phyloP scores from a whole-genome alignment of 2,329 filamentous ascomycete genomes.

The Seiridium unicorne region DNA sequence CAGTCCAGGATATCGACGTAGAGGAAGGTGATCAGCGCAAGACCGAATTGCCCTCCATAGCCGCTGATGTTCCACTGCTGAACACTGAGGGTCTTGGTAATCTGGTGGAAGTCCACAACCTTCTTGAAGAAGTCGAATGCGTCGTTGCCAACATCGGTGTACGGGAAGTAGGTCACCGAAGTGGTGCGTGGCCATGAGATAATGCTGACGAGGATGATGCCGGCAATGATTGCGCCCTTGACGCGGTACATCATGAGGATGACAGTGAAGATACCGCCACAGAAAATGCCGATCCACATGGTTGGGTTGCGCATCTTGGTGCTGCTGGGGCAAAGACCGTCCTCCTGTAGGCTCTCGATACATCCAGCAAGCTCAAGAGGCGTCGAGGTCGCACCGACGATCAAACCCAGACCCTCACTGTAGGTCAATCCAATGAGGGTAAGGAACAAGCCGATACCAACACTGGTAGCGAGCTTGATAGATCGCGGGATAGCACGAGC shows the following conservation, averaged over 20 bases:
- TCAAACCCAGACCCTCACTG: slow-evolving; percentile 75
- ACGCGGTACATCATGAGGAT: slow-evolving; percentile 82
- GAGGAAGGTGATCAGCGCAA: slow-evolving; percentile 84
- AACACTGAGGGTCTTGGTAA: slow-evolving; percentile 65
- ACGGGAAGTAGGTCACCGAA: slow-evolving; percentile 76
- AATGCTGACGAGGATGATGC: slow-evolving; percentile 80
- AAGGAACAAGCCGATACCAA: slow-evolving; percentile 82
- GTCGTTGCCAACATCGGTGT: slow-evolving; percentile 65
- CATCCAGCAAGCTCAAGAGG: slow-evolving; percentile 78
- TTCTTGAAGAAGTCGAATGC: slow-evolving; percentile 85
- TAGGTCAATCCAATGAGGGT: slow-evolving; percentile 77
- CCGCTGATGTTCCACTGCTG: slow-evolving; percentile 71
- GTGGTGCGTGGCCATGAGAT: slow-evolving; percentile 85
- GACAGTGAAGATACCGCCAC: slow-evolving; percentile 76
- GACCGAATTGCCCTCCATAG: slow-evolving; percentile 73
- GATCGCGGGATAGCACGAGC: slow-evolving; percentile 78
- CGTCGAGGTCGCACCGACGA: slow-evolving; percentile 66
- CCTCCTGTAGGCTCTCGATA: slow-evolving; percentile 26
- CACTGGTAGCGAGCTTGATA: slow-evolving; percentile 84
- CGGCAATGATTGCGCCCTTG: slow-evolving; percentile 82
- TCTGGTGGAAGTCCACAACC: slow-evolving; percentile 81
- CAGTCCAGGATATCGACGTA: slow-evolving; percentile 89
- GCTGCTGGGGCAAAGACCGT: slow-evolving; percentile 58
- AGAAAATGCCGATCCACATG: slow-evolving; percentile 89
- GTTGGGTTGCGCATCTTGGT: slow-evolving; percentile 80